Evolutionary conservation across 108 stramenopile genomes (phyloP), one percentile per base, ranked within the genome.

Genomic region (Craspedostauros australis): DNA sequence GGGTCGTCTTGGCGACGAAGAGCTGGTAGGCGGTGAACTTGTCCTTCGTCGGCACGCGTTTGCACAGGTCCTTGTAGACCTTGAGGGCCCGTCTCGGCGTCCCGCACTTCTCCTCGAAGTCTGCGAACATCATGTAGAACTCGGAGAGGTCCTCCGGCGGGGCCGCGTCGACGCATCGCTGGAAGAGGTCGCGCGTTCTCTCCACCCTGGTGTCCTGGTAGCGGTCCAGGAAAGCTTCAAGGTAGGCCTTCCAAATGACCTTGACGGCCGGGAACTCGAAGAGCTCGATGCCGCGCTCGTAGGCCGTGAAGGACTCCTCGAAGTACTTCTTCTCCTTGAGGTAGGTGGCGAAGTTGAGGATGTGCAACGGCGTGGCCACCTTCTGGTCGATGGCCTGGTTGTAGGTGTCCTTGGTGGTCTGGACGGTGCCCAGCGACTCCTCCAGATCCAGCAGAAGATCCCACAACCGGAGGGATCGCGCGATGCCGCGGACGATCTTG

Each of bases 31-130:
- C 91, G 14, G 78, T 85, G 30, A 79, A 80, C 66, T 80, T 85
- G 53, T 96, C 84, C 16, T 70, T 57, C 7, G 73, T 61, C 24
- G 93, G 88, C 9, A 97, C 94, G n/a, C 84, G 73, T 25, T 59
- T 49, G 26, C 88, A 90, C 76, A 93, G 92, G 12, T 88, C 57
- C 49, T 93, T 78, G 61, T 95, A 92, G 18, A 95, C 93, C 32
- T 73, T 66, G 64, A 95, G 69, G 21, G 94, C 95, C 25, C 95
- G 83, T 50, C 91, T 91, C 15, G 87, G 80, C 51, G 95, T 70
- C n/a, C 98, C 97, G 58, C 93, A 80, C 25, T 66, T 57, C 63
- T 99, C 96, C 81, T 99, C 98, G 33, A 95, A 91, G 23, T 80
- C 70, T n/a, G 95, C 96, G 58, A 95, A 91, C 37, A 76, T 62